Conservation (phyloP, 306 rosid genomes). For the Geum urbanum region DNA sequence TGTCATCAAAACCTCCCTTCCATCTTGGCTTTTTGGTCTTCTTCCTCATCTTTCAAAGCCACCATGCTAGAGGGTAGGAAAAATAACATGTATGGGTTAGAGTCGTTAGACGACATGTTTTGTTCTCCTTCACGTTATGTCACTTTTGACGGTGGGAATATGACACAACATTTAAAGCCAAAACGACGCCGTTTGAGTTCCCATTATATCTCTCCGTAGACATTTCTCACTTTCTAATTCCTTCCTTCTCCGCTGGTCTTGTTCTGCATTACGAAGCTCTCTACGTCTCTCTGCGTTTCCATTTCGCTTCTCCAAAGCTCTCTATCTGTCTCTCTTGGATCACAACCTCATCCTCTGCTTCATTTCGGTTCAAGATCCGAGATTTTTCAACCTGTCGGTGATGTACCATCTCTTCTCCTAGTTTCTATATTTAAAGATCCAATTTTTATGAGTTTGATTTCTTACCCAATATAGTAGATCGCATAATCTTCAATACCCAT, state of each 20-base stretch:
- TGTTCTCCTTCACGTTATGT: not conserved
- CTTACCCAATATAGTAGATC: slow-evolving; percentile 8
- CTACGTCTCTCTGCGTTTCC: no score
- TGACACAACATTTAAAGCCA: not conserved
- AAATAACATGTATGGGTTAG: not conserved
- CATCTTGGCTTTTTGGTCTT: not conserved
- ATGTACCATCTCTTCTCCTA: slow-evolving; percentile 22
- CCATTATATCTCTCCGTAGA: not conserved
- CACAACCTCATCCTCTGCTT: not conserved
- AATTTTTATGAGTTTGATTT: slow-evolving; percentile 13
- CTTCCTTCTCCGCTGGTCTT: not conserved
- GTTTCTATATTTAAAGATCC: slow-evolving; percentile 1
- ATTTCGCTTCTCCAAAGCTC: not conserved
- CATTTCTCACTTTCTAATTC: not conserved
- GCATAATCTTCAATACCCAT: slow-evolving; percentile 21
- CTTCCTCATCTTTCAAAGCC: not conserved
- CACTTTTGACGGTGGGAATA: slow-evolving; percentile 5
- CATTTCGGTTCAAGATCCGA: slow-evolving; percentile 25
- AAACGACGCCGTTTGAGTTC: not conserved
- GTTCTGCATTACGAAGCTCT: not conserved
- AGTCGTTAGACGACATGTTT: not conserved
- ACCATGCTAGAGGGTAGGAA: not conserved
- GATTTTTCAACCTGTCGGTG: slow-evolving; percentile 38
- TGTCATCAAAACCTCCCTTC: not conserved
- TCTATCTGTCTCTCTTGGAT: not conserved